Conservation (phyloP, 2,329 filamentous ascomycete genomes). For the Nigrospora oryzae region DNA sequence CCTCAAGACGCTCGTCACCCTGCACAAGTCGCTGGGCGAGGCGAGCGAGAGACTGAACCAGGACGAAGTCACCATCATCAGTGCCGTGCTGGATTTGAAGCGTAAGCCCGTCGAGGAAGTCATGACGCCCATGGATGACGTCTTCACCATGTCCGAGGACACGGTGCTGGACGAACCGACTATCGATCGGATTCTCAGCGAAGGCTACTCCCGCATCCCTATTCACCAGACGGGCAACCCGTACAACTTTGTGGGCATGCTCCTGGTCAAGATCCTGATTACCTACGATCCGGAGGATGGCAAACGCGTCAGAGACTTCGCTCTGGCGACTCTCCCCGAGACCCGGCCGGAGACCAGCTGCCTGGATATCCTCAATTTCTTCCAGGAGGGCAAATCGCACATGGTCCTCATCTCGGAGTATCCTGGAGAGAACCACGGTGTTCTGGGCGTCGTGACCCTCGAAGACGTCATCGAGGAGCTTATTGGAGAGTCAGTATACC, state of each 20-base stretch:
- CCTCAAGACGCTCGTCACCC: slow-evolving; percentile 87
- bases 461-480: slow-evolving; percentile 98
- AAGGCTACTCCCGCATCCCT: slow-evolving; percentile 92
- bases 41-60: slow-evolving; percentile 86
- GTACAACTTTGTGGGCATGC: slow-evolving; percentile 91
- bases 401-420: slow-evolving; percentile 92
- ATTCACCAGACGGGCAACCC: slow-evolving; percentile 81
- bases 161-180: slow-evolving; percentile 86
- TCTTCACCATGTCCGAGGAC: slow-evolving; percentile 94
- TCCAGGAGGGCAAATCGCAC: slow-evolving; percentile 98
- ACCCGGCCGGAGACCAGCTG: slow-evolving; percentile 94
- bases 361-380: slow-evolving; percentile 97
- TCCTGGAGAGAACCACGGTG: slow-evolving; percentile 85
- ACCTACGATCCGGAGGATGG: slow-evolving; percentile 95
- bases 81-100: slow-evolving; percentile 90
- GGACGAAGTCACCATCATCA: slow-evolving; percentile 98
- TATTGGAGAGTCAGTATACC: slow-evolving; percentile 76
- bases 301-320: slow-evolving; percentile 80
- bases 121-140: slow-evolving; percentile 98
- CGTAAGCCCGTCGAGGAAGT: slow-evolving; percentile 91
- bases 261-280: slow-evolving; percentile 96
- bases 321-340: slow-evolving; percentile 87
- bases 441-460: slow-evolving; percentile 86
- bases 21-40: slow-evolving; percentile 86
- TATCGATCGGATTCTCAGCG: slow-evolving; percentile 88